Base-by-base conservation (phyloP, 257 asterid genomes). In the Rehmannia glutinosa region DNA sequence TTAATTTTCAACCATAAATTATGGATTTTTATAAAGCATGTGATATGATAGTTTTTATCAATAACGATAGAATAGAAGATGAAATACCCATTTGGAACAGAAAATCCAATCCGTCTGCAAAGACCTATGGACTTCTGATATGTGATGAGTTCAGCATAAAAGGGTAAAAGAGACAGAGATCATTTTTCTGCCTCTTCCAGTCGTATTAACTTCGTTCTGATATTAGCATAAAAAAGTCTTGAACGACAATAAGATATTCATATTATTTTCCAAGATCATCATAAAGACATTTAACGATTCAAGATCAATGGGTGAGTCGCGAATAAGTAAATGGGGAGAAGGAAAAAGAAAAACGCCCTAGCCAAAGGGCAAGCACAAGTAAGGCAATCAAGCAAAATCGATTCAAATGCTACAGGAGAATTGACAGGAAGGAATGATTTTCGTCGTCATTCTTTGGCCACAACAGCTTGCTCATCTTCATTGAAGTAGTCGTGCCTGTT, bases 401-500 rank as follows among this genome's bases (percentile, higher is more conserved):
- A 25, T 43, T 64, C 19, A n/a, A n/a, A n/a, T 52, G 27, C 20
- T 42, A 27, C 51, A 56, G 21, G 58, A 46, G 32, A 47, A 17
- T 11, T 2, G 13, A 1, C 13, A 36, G 23, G n/a, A 17, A 17
- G 46, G 28, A 28, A 50, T 43, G 51, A 19, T 2, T 3, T 21
- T 24, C 35, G 12, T 66, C 76, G 38, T 85, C 85, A 83, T 78
- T 92, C 96, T 73, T 92, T 74, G 50, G 87, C 94, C 27, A 77
- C 84, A 20, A 33, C 89, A 23, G 89, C 83, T 78, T 87, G 81
- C 73, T 78, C 87, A 56, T 32, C 71, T 19, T 77, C 84, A 5
- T 57, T 74, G 72, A 73, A 79, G 61, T 87, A 87, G 46, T 92
- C 97, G 64, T 89, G 83, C 87, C 97, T 92, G 90, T 33, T 63